Conservation (phyloP, 139 green algal species). For the Pseudopediastrum boryanum region DNA sequence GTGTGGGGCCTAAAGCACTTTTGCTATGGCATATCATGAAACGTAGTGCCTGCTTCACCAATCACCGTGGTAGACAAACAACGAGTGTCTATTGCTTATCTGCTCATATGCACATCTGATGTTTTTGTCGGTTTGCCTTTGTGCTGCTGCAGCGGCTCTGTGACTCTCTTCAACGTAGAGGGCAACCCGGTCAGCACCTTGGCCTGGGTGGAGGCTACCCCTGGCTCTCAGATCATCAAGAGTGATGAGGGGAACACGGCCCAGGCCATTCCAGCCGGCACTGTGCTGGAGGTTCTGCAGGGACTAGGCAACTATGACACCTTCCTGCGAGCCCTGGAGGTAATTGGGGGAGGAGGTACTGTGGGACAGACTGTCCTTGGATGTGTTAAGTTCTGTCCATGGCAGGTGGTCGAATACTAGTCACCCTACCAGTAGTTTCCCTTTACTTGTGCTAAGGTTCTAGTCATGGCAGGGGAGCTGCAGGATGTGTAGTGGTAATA, state of each 20-base stretch:
- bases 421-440: not conserved
- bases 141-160: not conserved
- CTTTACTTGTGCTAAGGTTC: not conserved
- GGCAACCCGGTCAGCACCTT: too few relatives aligned
- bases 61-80: too few relatives aligned
- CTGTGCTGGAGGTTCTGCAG: conserved; percentile 54
- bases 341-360: not conserved
- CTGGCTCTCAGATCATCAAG: conserved; percentile 23
- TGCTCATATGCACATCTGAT: not conserved
- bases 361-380: not conserved
- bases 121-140: not conserved
- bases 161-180: not conserved
- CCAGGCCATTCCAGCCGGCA: conserved; percentile 29
- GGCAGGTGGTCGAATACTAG: not conserved
- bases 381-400: not conserved
- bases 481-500: not conserved
- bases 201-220: not conserved
- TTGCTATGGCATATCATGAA: too few relatives aligned
- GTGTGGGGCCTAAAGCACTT: too few relatives aligned
- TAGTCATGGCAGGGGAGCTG: not conserved
- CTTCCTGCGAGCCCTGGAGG: conserved; percentile 60
- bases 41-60: too few relatives aligned
- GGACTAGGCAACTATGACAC: conserved; percentile 50
- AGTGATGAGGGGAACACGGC: conserved; percentile 39
- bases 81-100: not conserved